Percentiles rank a stretch among this genome's conserved stretches.
Evolutionary conservation across 2,329 filamentous ascomycete species (phyloP).

Genomic region (Calonectria hawksworthii): DNA sequence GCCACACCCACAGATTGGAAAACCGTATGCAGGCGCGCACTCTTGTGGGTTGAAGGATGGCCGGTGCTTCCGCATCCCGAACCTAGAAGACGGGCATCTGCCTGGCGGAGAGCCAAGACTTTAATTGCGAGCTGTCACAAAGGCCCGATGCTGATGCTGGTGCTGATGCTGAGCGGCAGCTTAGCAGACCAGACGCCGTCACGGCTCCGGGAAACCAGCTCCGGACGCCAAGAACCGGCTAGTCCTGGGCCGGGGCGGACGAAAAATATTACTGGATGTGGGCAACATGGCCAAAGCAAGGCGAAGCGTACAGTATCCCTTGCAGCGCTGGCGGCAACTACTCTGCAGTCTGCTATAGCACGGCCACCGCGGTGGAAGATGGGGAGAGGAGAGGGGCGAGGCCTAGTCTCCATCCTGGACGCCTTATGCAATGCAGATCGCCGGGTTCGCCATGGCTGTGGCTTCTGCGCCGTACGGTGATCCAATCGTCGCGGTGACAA

Average conservation of each 20-base stretch:
- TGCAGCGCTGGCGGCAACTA: not conserved
- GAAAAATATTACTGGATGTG: not conserved
- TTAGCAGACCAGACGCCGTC: not conserved
- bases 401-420: not conserved
- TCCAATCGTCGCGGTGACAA: not conserved
- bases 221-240: not conserved
- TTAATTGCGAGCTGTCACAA: not conserved
- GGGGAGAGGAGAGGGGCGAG: not conserved
- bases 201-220: not conserved
- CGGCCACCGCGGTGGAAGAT: not conserved
- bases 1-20: constrained; percentile 6
- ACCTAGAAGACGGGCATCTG: not conserved
- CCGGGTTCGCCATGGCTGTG: not conserved
- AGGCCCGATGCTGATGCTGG: not conserved
- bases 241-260: not conserved
- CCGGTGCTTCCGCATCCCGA: not conserved
- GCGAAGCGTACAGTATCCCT: not conserved
- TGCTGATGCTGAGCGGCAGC: not conserved
- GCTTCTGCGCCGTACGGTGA: not conserved
- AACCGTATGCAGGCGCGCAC: not conserved
- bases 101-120: not conserved
- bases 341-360: not conserved
- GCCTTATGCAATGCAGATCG: constrained; percentile 13
- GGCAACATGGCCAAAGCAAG: not conserved
- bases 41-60: not conserved